Conservation (phyloP, 164 flowering plant genomes). For the Magnolia officinalis region DNA sequence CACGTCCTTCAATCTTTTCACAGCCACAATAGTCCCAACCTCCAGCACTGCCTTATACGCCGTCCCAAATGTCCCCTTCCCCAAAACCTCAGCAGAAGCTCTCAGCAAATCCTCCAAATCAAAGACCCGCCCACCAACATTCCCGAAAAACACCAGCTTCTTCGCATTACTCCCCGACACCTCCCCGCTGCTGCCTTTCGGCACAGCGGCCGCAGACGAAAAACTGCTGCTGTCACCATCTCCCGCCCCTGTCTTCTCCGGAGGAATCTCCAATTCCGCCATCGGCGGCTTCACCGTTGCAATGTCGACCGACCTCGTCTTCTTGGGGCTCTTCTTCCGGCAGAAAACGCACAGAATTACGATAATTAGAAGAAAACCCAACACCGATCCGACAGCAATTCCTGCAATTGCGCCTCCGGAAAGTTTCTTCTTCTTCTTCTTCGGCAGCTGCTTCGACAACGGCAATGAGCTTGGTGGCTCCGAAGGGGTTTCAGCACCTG, state of each 20-base stretch:
- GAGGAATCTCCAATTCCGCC: constrained; percentile 22
- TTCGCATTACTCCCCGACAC: constrained; percentile 24
- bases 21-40: constrained; percentile 55
- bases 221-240: constrained; percentile 12
- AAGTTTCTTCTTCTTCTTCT: constrained; percentile 25
- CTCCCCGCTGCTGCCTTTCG: constrained; percentile 11
- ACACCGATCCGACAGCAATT: constrained; percentile 56
- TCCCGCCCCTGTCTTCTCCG: constrained; percentile 23
- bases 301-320: constrained; percentile 25
- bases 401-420: constrained; percentile 86
- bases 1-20: constrained; percentile 90
- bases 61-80: constrained; percentile 79
- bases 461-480: not conserved
- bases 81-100: constrained; percentile 85
- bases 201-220: constrained; percentile 12
- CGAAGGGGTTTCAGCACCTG: constrained; percentile 4
- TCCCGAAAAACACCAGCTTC: constrained; percentile 51
- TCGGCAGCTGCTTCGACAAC: not conserved
- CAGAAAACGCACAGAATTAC: constrained; percentile 42
- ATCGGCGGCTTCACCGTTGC: constrained; percentile 21
- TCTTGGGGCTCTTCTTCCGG: constrained; percentile 30
- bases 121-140: constrained; percentile 27
- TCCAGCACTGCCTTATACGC: constrained; percentile 79
- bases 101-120: constrained; percentile 71
- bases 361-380: constrained; percentile 43